Percentiles rank a stretch among this genome's conserved stretches.
These are phyloP conservation scores for Sporisorium sorghi DNA, from an alignment of 1,284 basidiomycete genomes.

Conservation along the genomic window DNA sequence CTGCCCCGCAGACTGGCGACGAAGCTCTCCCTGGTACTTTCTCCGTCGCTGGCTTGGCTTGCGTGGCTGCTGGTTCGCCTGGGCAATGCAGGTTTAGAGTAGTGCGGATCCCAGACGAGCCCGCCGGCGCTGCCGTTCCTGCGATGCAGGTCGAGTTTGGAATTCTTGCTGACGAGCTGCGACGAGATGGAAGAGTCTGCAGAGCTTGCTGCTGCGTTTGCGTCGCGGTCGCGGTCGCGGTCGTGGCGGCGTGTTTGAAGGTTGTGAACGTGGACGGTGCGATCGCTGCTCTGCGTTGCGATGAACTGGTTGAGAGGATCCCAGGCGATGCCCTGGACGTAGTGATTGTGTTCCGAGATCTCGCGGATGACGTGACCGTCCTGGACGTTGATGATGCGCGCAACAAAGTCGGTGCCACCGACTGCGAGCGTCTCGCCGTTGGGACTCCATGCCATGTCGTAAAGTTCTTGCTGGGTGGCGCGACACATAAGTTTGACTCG, in stretches of 20 bases:
- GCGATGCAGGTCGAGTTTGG: constrained; percentile 57
- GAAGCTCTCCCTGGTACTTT: constrained; percentile 48
- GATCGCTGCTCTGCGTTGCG: constrained; percentile 67
- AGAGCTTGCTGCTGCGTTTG: constrained; percentile 6
- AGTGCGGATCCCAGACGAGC: constrained; percentile 56
- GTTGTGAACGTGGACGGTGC: constrained; percentile 62
- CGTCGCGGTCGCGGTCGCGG: constrained; percentile 16
- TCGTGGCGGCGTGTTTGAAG: constrained; percentile 35
- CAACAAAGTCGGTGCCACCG: constrained; percentile 95
- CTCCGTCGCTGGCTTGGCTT: constrained; percentile 58
- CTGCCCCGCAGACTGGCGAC: constrained; percentile 53
- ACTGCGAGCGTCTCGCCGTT: constrained; percentile 91
- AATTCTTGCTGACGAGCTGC: constrained; percentile 57
- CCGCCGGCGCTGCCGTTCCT: constrained; percentile 51
- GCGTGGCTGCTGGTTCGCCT: constrained; percentile 62
- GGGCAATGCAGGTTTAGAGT: constrained; percentile 55
- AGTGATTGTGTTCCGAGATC: constrained; percentile 67
- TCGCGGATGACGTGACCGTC: constrained; percentile 73
- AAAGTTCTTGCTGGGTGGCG: constrained; percentile 78
- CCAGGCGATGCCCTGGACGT: constrained; percentile 69
- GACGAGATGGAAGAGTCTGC: constrained; percentile 27
- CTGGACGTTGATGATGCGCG: constrained; percentile 81
- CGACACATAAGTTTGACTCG: constrained; percentile 87
- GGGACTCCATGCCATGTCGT: constrained; percentile 97
- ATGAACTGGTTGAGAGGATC: constrained; percentile 66